phyloP scores from a whole-genome alignment of 768 basidiomycete genomes.

The Macrocybe gigantea region DNA sequence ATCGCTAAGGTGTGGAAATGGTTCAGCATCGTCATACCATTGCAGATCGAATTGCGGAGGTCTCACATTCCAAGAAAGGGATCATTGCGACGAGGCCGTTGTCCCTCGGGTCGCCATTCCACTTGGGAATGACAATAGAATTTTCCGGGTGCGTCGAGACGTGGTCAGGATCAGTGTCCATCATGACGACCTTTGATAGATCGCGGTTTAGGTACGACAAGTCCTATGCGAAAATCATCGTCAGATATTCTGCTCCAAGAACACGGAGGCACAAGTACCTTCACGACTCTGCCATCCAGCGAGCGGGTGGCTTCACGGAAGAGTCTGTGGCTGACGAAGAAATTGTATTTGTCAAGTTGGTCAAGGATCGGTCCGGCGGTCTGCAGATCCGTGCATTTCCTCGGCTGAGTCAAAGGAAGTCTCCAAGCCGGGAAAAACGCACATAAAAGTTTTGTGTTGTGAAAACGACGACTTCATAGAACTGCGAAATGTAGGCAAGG shows the following conservation, averaged over 20 bases:
- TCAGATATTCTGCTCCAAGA: neutral
- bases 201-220: conserved; percentile 93
- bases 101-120: conserved; percentile 72
- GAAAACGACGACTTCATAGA: conserved; percentile 97
- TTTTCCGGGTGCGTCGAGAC: conserved; percentile 82
- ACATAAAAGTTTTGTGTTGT: conserved; percentile 89
- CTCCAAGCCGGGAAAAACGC: conserved; percentile 22
- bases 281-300: conserved; percentile 78
- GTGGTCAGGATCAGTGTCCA: conserved; percentile 84
- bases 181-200: conserved; percentile 79
- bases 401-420: conserved; percentile 1
- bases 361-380: conserved; percentile 86
- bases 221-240: conserved; percentile 44
- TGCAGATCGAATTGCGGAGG: neutral
- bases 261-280: conserved; percentile 36
- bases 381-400: conserved; percentile 31
- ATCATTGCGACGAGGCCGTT: conserved; percentile 86
- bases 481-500: conserved; percentile 93
- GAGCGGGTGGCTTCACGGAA: conserved; percentile 89
- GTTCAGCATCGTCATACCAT: neutral
- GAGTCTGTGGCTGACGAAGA: conserved; percentile 85
- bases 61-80: conserved; percentile 89
- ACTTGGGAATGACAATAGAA: conserved; percentile 74
- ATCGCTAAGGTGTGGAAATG: conserved; percentile 51
- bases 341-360: conserved; percentile 90